These are phyloP conservation scores for Glycyrrhiza uralensis DNA, from an alignment of 306 rosid genomes.

Conservation along the genomic window DNA sequence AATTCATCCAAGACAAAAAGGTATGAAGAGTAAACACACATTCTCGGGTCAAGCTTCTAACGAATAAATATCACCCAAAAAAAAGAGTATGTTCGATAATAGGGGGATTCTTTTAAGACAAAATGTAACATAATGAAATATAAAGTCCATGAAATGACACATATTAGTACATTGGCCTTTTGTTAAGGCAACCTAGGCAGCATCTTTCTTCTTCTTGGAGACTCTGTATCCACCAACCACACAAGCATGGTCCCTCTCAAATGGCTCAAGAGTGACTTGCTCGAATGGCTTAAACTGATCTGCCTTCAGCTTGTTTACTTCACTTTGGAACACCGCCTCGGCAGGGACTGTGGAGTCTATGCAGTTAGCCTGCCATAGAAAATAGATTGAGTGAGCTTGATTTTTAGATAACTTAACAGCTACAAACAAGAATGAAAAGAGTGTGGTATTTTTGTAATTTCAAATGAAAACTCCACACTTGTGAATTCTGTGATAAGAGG, in stretches of 20 bases:
- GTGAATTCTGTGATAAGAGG: neutral
- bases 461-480: neutral
- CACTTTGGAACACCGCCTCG: slow-evolving; percentile 61
- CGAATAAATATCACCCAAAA: neutral
- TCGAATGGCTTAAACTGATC: slow-evolving; percentile 84
- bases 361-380: slow-evolving; percentile 75
- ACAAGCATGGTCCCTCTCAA: slow-evolving; percentile 93
- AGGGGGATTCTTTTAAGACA: neutral
- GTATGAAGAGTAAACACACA: neutral
- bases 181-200: neutral
- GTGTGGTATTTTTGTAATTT: neutral
- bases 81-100: neutral
- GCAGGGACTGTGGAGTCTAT: slow-evolving; percentile 88
- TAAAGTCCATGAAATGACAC: neutral
- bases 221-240: slow-evolving; percentile 77
- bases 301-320: slow-evolving; percentile 79
- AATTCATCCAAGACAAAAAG: neutral
- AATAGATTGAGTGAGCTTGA: neutral
- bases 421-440: no score
- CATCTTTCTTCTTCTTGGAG: slow-evolving; percentile 62
- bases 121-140: neutral
- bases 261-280: slow-evolving; percentile 90
- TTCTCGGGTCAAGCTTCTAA: neutral
- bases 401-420: no score
- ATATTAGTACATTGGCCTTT: neutral